phyloP scores from a whole-genome alignment of 192 early-diverging fungal genomes.

The Diversispora epigaea region DNA sequence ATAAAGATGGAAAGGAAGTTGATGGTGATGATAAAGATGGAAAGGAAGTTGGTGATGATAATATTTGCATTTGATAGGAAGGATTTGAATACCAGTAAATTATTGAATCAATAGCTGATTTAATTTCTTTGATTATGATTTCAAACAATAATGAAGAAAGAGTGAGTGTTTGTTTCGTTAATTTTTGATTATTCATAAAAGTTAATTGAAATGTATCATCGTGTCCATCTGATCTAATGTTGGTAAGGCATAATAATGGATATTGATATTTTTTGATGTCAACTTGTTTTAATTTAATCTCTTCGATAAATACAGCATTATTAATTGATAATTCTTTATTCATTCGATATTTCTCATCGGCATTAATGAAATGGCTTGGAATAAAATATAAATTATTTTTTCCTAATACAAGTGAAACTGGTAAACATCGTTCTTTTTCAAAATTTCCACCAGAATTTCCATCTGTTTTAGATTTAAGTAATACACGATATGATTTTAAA shows the following conservation, averaged over 20 bases:
- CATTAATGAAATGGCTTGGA: background rate
- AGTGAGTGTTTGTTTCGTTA: background rate
- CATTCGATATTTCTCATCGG: background rate
- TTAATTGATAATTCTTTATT: background rate
- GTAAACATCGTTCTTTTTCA: background rate
- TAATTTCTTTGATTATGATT: background rate
- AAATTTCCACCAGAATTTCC: background rate
- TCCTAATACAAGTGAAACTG: constrained; percentile 16
- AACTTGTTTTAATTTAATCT: constrained; percentile 1
- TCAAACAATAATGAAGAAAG: constrained; percentile 1
- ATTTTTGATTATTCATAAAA: constrained; percentile 10
- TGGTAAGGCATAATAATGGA: constrained; percentile 9
- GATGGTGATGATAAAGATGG: background rate
- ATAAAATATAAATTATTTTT: constrained; percentile 20
- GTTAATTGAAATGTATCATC: constrained; percentile 25
- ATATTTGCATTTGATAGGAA: background rate
- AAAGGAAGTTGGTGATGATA: background rate
- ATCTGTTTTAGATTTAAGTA: constrained; percentile 1
- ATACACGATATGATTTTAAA: background rate
- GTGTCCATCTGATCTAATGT: background rate
- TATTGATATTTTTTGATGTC: constrained; percentile 24
- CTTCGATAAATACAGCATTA: background rate
- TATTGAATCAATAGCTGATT: constrained; percentile 12
- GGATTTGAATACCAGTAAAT: constrained; percentile 18
- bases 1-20: background rate